A percentile compares a stretch with the other conserved stretches of the same genome.
phyloP scores from a whole-genome alignment of 768 basidiomycete species.

The Trametopsis cervina region DNA sequence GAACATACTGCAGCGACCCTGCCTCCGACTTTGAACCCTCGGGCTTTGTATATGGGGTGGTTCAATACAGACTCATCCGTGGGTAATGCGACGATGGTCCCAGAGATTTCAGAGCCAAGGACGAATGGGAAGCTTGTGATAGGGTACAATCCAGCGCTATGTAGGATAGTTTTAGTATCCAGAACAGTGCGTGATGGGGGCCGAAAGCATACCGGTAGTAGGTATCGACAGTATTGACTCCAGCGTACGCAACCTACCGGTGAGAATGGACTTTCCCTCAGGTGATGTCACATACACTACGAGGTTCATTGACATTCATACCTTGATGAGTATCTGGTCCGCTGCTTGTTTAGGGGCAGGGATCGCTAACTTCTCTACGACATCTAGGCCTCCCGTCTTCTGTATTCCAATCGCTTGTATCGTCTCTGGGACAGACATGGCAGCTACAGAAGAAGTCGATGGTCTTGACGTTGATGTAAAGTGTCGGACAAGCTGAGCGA shows the following conservation, averaged over 20 bases:
- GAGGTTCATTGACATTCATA: constrained; percentile 11
- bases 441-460: neutral
- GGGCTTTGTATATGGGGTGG: constrained; percentile 55
- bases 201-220: constrained; percentile 58
- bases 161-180: neutral
- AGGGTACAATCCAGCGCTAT: constrained; percentile 60
- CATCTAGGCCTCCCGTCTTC: constrained; percentile 71
- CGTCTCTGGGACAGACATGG: constrained; percentile 51
- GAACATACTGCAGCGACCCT: constrained; percentile 60
- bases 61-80: constrained; percentile 53
- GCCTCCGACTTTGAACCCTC: constrained; percentile 60
- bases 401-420: constrained; percentile 69
- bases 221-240: constrained; percentile 85
- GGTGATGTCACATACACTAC: neutral
- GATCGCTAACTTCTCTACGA: constrained; percentile 59
- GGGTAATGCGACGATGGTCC: constrained; percentile 69
- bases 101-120: constrained; percentile 75
- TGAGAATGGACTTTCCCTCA: neutral
- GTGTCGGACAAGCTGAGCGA: constrained; percentile 23
- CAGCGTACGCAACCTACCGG: constrained; percentile 59
- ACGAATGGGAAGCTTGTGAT: constrained; percentile 50
- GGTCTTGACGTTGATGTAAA: constrained; percentile 21
- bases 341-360: constrained; percentile 61
- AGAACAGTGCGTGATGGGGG: neutral
- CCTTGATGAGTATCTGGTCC: constrained; percentile 51